phyloP scores from a whole-genome alignment of 805 yeast genomes.

The Pichia scutulata region DNA sequence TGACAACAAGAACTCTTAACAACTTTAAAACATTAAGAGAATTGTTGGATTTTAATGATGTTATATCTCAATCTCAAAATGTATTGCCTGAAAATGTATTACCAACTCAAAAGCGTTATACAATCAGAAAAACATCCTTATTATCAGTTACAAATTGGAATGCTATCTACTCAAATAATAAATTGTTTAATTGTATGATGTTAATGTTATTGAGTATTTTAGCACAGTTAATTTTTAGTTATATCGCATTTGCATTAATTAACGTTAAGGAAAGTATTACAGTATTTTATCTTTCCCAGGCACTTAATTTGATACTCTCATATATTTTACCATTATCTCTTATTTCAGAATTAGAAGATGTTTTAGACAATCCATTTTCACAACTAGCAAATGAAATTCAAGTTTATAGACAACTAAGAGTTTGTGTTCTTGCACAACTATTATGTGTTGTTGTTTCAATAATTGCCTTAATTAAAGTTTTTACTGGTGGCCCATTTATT shows the following conservation, averaged over 20 bases:
- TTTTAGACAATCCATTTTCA: slow-evolving; percentile 19
- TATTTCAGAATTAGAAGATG: slow-evolving; percentile 19
- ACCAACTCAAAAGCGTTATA: background rate
- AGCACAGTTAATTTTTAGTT: slow-evolving; percentile 22
- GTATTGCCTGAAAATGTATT: background rate
- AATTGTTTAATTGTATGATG: slow-evolving; percentile 15
- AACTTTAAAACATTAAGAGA: slow-evolving; percentile 8
- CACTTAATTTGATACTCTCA: slow-evolving; percentile 20
- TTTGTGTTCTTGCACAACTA: slow-evolving; percentile 15
- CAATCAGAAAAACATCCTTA: slow-evolving; percentile 1
- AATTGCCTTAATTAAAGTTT: slow-evolving; percentile 16
- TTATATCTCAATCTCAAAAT: background rate
- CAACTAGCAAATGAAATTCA: slow-evolving; percentile 18
- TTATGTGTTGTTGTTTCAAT: slow-evolving; percentile 17
- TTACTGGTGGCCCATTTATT: slow-evolving; percentile 10
- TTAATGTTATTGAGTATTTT: slow-evolving; percentile 19
- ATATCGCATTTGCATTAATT: slow-evolving; percentile 22
- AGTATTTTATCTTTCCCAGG: slow-evolving; percentile 18
- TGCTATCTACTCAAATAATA: slow-evolving; percentile 19
- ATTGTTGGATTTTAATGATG: slow-evolving; percentile 10
- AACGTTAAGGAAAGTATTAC: slow-evolving; percentile 20
- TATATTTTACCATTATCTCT: slow-evolving; percentile 21
- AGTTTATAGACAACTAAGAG: slow-evolving; percentile 17
- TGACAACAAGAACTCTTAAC: slow-evolving; percentile 8
- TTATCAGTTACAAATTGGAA: slow-evolving; percentile 20